Percentiles rank a stretch among this genome's conserved stretches.
These are phyloP conservation scores for Ustilago sp. DNA, from an alignment of 1,284 basidiomycete species.

Conservation along the genomic window DNA sequence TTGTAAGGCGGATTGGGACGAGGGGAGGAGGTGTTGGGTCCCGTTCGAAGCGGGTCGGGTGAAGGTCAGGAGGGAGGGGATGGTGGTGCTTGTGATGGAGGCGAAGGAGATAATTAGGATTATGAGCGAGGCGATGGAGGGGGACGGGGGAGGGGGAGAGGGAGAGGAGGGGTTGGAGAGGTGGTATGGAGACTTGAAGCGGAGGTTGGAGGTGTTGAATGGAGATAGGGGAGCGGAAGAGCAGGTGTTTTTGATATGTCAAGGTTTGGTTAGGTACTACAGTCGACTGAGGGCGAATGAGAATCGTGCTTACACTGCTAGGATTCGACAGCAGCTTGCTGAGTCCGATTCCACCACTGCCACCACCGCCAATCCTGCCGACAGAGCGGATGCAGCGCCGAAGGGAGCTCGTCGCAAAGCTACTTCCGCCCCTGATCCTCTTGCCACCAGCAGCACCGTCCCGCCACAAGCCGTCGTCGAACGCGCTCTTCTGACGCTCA, in stretches of 20 bases:
- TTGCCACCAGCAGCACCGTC: neutral
- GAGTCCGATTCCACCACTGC: neutral
- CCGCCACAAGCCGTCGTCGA: constrained; percentile 22
- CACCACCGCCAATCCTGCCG: neutral
- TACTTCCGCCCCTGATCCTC: neutral
- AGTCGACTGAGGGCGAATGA: constrained; percentile 23
- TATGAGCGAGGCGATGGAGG: constrained; percentile 29
- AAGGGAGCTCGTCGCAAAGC: constrained; percentile 22
- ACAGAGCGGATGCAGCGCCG: neutral
- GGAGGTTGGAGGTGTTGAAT: constrained; percentile 17
- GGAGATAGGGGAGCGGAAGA: neutral
- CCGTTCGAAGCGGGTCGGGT: constrained; percentile 32
- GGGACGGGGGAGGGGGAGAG: constrained; percentile 18
- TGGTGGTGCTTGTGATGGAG: constrained; percentile 35
- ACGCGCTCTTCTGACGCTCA: constrained; percentile 36
- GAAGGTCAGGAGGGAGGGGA: constrained; percentile 26
- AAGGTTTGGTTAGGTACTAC: constrained; percentile 47
- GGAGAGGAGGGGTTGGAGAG: constrained; percentile 21
- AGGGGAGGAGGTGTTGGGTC: constrained; percentile 34
- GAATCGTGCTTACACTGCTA: constrained; percentile 44
- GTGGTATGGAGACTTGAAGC: constrained; percentile 36
- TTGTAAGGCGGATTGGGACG: constrained; percentile 33
- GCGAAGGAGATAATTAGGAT: constrained; percentile 34
- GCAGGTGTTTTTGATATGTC: constrained; percentile 48
- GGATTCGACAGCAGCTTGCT: constrained; percentile 43